phyloP scores from a whole-genome alignment of 192 early-diverging fungal genomes.

The Podochytrium sp. region DNA sequence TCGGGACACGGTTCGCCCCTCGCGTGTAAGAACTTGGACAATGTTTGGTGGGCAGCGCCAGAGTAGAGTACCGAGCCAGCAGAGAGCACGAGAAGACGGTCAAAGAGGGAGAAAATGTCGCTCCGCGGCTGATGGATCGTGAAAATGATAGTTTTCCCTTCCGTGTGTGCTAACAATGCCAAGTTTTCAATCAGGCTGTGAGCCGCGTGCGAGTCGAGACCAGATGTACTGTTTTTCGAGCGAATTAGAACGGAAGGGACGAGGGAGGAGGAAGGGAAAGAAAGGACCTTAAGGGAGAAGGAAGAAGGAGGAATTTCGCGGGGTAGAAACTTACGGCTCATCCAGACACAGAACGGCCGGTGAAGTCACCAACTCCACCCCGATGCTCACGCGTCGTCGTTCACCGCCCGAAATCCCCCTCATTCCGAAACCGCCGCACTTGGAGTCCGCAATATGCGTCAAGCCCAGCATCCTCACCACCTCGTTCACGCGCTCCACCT shows the following conservation, averaged over 20 bases:
- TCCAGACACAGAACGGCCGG: slow-evolving; percentile 57
- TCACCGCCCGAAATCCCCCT: slow-evolving; percentile 58
- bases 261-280: slow-evolving; percentile 59
- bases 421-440: slow-evolving; percentile 36
- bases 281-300: slow-evolving; percentile 56
- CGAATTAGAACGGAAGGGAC: slow-evolving; percentile 60
- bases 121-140: slow-evolving; percentile 83
- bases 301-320: slow-evolving; percentile 64
- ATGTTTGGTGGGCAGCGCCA: slow-evolving; percentile 51
- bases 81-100: slow-evolving; percentile 76
- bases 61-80: slow-evolving; percentile 68
- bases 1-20: slow-evolving; percentile 66
- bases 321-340: slow-evolving; percentile 62
- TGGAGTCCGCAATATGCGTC: slow-evolving; percentile 58
- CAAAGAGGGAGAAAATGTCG: slow-evolving; percentile 80
- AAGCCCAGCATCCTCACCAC: slow-evolving; percentile 72
- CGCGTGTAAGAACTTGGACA: slow-evolving; percentile 51
- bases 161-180: no score
- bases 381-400: slow-evolving; percentile 64
- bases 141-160: slow-evolving; percentile 62
- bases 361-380: slow-evolving; percentile 55
- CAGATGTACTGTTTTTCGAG: no score
- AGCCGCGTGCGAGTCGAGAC: no score
- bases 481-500: slow-evolving; percentile 65
- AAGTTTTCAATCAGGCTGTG: slow-evolving; percentile 71